Percentiles rank a stretch among this genome's conserved stretches.
phyloP scores from a whole-genome alignment of 2,329 filamentous ascomycete species.

The Fusarium newnesense region DNA sequence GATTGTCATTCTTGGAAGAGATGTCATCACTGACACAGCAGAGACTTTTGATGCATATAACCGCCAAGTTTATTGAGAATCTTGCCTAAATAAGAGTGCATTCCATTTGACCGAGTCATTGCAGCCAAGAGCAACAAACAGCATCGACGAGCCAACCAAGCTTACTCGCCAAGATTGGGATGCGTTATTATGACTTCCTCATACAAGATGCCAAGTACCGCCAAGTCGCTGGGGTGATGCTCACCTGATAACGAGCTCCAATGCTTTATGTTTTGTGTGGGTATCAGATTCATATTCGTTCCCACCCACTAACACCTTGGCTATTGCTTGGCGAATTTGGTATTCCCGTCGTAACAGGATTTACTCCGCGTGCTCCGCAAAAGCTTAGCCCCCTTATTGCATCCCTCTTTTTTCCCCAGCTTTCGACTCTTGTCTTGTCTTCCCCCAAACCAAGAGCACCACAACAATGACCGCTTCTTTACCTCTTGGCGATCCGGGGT shows the following conservation, averaged over 20 bases:
- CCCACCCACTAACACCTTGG: slow-evolving; percentile 16
- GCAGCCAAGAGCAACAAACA: not conserved
- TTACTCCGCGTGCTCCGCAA: slow-evolving; percentile 16
- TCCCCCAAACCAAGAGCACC: not conserved
- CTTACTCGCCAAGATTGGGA: slow-evolving; percentile 26
- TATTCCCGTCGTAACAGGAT: slow-evolving; percentile 10
- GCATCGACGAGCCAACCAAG: slow-evolving; percentile 8
- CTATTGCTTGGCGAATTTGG: slow-evolving; percentile 22
- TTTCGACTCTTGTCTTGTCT: not conserved
- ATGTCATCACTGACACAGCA: slow-evolving; percentile 11
- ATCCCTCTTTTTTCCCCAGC: slow-evolving; percentile 12
- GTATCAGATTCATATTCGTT: slow-evolving; percentile 3
- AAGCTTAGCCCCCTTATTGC: slow-evolving; percentile 6
- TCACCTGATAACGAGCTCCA: slow-evolving; percentile 13
- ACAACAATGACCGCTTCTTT: not conserved
- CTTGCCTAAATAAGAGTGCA: slow-evolving; percentile 6
- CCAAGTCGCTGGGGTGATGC: slow-evolving; percentile 20
- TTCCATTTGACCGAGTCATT: slow-evolving; percentile 24
- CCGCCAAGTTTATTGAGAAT: not conserved
- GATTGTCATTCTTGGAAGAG: not conserved
- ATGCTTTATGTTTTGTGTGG: slow-evolving; percentile 3
- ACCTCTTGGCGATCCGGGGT: slow-evolving; percentile 20
- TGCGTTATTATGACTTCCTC: slow-evolving; percentile 23
- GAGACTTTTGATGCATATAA: not conserved
- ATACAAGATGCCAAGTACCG: slow-evolving; percentile 10